Evolutionary conservation across 306 rosid species (phyloP), one percentile per base, ranked within the genome.

Genomic region (Dalbergia oliveri): DNA sequence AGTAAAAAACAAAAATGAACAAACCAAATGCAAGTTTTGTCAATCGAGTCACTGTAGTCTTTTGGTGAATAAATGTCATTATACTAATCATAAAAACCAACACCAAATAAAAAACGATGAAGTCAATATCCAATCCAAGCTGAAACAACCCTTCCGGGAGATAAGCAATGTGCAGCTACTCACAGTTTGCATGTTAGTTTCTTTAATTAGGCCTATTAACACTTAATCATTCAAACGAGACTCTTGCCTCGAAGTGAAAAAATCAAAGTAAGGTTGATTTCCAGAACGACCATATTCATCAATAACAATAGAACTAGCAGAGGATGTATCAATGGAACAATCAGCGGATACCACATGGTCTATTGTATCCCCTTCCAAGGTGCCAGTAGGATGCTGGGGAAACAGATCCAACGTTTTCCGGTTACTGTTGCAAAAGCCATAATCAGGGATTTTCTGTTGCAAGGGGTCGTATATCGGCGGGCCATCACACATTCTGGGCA

Each of bases 341-440:
- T 41, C 58, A 62, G 58, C 66, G 11, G 67, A 56, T 9, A 18
- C 0, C 54, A 49, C 56, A 6, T 74, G 62, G 8, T 18, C 7
- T 7, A 31, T n/a, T 16, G 71, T 23, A 74, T 41, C 78, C 0
- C 54, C 81, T 58, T 81, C 81, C 69, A 84, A 67, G 81, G 82
- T 72, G 14, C 91, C 87, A 0, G 94, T 88, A 26, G 97, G 94
- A 37, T 82, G 86, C 35, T 86, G 65, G 14, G 94, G 97, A 79
- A 92, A 92, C 19, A 92, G 87, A 8, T 90, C 31, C 73, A 90
- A 82, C 9, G 94, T 86, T 68, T 86, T 79, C 1, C 71, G 83
- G 63, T 23, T 58, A 35, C 14, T 69, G 35, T 21, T 26, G 59
- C 43, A n/a, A 13, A 8, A 2, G 18, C 70, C 44, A 21, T 47